Percentiles rank a stretch among this genome's conserved stretches.
These are phyloP conservation scores for Arxiozyma bovina DNA, from an alignment of 1,139 yeast genomes.

Conservation along the genomic window DNA sequence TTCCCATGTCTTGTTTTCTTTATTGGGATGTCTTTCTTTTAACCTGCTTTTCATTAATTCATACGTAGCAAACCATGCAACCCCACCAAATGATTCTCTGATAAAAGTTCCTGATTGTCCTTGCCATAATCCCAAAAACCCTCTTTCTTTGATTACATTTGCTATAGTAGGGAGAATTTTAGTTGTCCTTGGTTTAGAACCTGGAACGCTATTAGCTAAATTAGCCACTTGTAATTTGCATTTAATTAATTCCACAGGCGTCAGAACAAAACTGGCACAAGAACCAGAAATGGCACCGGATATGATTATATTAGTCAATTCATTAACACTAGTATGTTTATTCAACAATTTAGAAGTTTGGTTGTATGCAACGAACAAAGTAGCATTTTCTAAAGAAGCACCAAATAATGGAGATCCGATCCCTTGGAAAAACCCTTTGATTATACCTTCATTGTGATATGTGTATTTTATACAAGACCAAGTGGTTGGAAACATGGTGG, in stretches of 20 bases:
- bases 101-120: conserved; percentile 80
- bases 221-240: conserved; percentile 79
- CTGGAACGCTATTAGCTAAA: conserved; percentile 14
- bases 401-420: conserved; percentile 75
- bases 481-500: conserved; percentile 31
- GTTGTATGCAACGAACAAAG: conserved; percentile 56
- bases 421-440: conserved; percentile 55
- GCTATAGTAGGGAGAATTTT: conserved; percentile 36
- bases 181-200: conserved; percentile 9
- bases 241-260: conserved; percentile 84
- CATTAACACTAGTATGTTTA: conserved; percentile 27
- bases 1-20: conserved; percentile 41
- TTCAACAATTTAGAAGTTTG: conserved; percentile 34
- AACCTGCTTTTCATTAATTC: conserved; percentile 46
- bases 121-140: conserved; percentile 64
- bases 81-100: conserved; percentile 83
- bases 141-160: conserved; percentile 41
- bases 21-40: conserved; percentile 25
- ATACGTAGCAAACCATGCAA: conserved; percentile 90
- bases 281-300: conserved; percentile 83
- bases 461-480: conserved; percentile 51
- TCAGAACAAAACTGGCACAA: conserved; percentile 70
- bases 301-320: conserved; percentile 38
- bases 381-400: conserved; percentile 79
- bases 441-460: conserved; percentile 54